These are phyloP conservation scores for Dillenia suffruticosa DNA, from an alignment of 164 flowering plant species.

Conservation along the genomic window DNA sequence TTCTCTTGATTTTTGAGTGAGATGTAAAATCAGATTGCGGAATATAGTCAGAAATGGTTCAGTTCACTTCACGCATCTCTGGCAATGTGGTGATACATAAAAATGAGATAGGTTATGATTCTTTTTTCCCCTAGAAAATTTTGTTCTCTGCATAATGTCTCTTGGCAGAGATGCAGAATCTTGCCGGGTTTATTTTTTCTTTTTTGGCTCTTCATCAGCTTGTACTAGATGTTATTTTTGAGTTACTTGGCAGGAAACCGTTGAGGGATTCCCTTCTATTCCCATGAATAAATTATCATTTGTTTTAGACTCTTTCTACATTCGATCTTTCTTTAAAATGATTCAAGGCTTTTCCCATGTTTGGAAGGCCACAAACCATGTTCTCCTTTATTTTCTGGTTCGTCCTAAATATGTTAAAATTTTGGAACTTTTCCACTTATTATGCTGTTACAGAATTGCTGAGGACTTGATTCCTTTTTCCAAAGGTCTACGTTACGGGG, in stretches of 20 bases:
- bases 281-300: constrained; percentile 21
- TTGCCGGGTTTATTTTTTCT: too few species aligned
- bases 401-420: neutral
- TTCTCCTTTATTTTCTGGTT: too few species aligned
- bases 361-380: too few species aligned
- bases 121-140: constrained; percentile 1
- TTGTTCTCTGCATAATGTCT: constrained; percentile 12
- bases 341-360: neutral
- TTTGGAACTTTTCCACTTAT: neutral
- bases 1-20: constrained; percentile 31
- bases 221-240: constrained; percentile 25
- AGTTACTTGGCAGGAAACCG: constrained; percentile 33
- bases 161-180: constrained; percentile 4
- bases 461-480: too few species aligned
- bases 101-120: constrained; percentile 13
- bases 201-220: constrained; percentile 20
- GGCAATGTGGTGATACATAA: constrained; percentile 29
- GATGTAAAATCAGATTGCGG: constrained; percentile 52
- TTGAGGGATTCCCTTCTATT: constrained; percentile 29
- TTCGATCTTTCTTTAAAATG: neutral
- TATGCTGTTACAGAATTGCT: neutral
- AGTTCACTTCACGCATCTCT: constrained; percentile 33
- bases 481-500: too few species aligned
- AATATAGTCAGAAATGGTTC: constrained; percentile 31
- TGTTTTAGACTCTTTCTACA: too few species aligned